Conservation (phyloP, 192 early-diverging fungal genomes). For the Coemansia sp. region DNA sequence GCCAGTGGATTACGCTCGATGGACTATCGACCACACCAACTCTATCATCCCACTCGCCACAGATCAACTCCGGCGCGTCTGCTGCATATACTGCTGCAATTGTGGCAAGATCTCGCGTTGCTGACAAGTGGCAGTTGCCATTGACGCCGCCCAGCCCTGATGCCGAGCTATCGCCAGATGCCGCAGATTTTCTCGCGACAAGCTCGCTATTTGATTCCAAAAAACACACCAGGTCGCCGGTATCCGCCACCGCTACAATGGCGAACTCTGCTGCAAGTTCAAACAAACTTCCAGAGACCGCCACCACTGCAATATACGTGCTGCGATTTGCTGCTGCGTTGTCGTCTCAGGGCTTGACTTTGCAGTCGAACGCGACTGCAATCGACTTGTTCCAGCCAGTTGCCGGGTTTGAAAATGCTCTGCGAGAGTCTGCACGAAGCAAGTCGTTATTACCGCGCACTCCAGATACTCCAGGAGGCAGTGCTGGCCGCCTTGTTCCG, state of each 20-base stretch:
- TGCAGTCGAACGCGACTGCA: slow-evolving; percentile 24
- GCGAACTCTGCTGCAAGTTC: neutral
- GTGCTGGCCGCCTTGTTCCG: neutral
- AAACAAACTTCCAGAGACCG: neutral
- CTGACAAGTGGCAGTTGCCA: slow-evolving; percentile 15
- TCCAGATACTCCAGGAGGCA: neutral
- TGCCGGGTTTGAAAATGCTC: neutral
- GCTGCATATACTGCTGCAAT: neutral
- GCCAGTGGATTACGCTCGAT: slow-evolving; percentile 47
- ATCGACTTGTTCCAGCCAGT: slow-evolving; percentile 11
- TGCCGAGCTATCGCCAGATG: slow-evolving; percentile 14
- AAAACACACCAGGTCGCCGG: neutral
- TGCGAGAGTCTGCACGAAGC: neutral
- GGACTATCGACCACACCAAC: neutral
- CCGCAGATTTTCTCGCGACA: slow-evolving; percentile 14
- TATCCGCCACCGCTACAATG: too few species aligned
- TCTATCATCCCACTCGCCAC: neutral
- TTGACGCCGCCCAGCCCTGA: slow-evolving; percentile 25
- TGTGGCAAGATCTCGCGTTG: neutral
- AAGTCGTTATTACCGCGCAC: neutral
- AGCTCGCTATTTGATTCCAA: slow-evolving; percentile 11
- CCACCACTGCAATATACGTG: neutral
- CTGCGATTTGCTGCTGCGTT: neutral
- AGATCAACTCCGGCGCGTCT: neutral
- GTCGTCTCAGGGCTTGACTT: slow-evolving; percentile 16